Percentiles rank a stretch among this genome's conserved stretches.
phyloP scores from a whole-genome alignment of 2,329 filamentous ascomycete species.

The Aspergillus fumigatiaffinis region DNA sequence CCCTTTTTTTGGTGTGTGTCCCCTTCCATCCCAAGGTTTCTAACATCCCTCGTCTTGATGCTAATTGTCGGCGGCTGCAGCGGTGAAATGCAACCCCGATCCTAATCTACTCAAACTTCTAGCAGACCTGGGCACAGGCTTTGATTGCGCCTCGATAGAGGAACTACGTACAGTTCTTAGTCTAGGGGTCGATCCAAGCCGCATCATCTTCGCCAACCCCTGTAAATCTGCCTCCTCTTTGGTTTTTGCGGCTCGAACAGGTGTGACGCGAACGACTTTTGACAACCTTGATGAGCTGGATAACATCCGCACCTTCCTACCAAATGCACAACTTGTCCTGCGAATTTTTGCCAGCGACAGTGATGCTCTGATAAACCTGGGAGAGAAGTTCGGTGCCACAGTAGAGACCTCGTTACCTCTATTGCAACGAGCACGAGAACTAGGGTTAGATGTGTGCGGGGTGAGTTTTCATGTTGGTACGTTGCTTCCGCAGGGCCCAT shows the following conservation, averaged over 20 bases:
- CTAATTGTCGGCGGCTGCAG: slow-evolving; percentile 7
- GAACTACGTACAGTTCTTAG: slow-evolving; percentile 21
- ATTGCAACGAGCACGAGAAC: slow-evolving; percentile 17
- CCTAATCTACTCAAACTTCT: slow-evolving; percentile 21
- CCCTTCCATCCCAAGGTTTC: no score
- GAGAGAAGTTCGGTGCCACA: slow-evolving; percentile 4
- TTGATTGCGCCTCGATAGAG: slow-evolving; percentile 27
- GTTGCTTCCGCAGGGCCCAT: not conserved
- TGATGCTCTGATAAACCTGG: slow-evolving; percentile 3
- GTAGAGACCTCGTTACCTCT: slow-evolving; percentile 1
- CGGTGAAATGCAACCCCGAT: slow-evolving; percentile 30
- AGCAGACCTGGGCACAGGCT: slow-evolving; percentile 20
- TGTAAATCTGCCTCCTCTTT: slow-evolving; percentile 21
- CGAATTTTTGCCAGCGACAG: slow-evolving; percentile 11
- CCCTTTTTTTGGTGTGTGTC: slow-evolving; percentile 18
- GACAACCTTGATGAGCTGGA: slow-evolving; percentile 27
- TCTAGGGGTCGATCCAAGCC: slow-evolving; percentile 21
- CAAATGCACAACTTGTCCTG: slow-evolving; percentile 18
- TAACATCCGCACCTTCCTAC: slow-evolving; percentile 18
- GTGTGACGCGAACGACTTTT: slow-evolving; percentile 21
- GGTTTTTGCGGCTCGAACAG: slow-evolving; percentile 14
- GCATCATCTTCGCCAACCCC: slow-evolving; percentile 27
- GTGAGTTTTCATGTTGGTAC: slow-evolving; percentile 29
- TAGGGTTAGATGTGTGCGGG: slow-evolving; percentile 20
- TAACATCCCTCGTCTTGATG: no score